phyloP scores from a whole-genome alignment of 148 eudicot species.

The Arctostaphylos glauca region DNA sequence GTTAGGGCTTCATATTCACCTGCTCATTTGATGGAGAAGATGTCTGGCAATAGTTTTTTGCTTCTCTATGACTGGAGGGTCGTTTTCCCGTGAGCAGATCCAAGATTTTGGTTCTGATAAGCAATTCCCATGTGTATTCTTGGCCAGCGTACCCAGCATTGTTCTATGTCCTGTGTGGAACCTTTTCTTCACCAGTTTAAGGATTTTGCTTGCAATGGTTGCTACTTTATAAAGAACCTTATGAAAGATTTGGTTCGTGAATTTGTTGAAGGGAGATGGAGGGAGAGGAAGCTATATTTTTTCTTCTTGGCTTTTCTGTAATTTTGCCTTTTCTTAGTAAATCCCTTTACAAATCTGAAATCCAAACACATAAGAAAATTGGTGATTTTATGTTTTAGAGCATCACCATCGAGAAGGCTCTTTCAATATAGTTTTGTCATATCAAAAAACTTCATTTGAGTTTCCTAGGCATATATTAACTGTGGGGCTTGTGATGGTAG shows the following conservation, averaged over 20 bases:
- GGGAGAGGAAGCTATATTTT: background rate
- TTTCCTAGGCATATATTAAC: background rate
- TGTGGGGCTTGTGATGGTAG: conserved; percentile 4
- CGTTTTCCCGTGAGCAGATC: background rate
- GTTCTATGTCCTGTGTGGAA: background rate
- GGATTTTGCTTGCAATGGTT: background rate
- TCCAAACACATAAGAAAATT: background rate
- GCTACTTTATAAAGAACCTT: background rate
- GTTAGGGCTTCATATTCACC: background rate
- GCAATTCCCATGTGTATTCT: background rate
- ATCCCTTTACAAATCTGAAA: background rate
- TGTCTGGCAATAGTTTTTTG: background rate
- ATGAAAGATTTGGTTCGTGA: background rate
- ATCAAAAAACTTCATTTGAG: background rate
- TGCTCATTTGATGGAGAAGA: conserved; percentile 3
- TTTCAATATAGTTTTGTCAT: background rate
- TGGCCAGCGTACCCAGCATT: background rate
- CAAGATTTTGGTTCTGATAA: background rate
- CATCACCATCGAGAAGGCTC: conserved; percentile 4
- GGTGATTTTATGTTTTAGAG: background rate
- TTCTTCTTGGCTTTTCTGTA: background rate
- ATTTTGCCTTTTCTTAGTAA: background rate
- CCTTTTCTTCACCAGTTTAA: background rate
- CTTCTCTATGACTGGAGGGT: background rate
- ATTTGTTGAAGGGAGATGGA: background rate